phyloP scores from a whole-genome alignment of 805 yeast species.

The Sugiyamaella floridensis region DNA sequence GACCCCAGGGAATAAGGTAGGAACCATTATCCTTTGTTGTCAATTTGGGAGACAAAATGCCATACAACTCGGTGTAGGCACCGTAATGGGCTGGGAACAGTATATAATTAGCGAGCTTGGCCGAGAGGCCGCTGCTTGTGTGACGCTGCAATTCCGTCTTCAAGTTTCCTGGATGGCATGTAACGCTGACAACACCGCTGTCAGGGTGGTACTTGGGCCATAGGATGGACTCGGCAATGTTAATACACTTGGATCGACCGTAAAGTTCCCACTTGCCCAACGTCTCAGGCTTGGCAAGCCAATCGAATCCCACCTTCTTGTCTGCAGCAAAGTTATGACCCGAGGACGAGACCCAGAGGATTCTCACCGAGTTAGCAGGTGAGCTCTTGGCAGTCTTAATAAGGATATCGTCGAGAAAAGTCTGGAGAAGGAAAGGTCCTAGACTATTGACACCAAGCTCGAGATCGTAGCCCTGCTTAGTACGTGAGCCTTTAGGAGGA shows the following conservation, averaged over 20 bases:
- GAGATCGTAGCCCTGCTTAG: conserved; percentile 41
- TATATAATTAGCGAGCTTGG: conserved; percentile 4
- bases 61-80: conserved; percentile 40
- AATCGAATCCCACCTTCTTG: conserved; percentile 29
- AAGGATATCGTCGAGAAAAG: conserved; percentile 35
- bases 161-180: conserved; percentile 39
- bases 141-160: conserved; percentile 32
- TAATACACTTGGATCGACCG: conserved; percentile 41
- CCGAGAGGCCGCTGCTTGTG: neutral
- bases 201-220: conserved; percentile 33
- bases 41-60: conserved; percentile 37
- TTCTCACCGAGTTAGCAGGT: conserved; percentile 31
- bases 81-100: conserved; percentile 31
- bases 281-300: conserved; percentile 30
- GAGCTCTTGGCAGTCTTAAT: conserved; percentile 28
- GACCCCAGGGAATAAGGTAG: conserved; percentile 40
- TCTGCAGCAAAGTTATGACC: conserved; percentile 30
- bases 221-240: conserved; percentile 32
- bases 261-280: conserved; percentile 22
- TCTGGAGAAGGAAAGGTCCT: conserved; percentile 42
- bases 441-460: conserved; percentile 43
- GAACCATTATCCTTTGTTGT: conserved; percentile 31
- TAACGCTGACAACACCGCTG: conserved; percentile 29
- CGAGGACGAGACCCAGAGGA: conserved; percentile 42
- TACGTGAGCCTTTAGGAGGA: conserved; percentile 32